phyloP scores from a whole-genome alignment of 2,329 filamentous ascomycete species.

The Venturia pyrina region DNA sequence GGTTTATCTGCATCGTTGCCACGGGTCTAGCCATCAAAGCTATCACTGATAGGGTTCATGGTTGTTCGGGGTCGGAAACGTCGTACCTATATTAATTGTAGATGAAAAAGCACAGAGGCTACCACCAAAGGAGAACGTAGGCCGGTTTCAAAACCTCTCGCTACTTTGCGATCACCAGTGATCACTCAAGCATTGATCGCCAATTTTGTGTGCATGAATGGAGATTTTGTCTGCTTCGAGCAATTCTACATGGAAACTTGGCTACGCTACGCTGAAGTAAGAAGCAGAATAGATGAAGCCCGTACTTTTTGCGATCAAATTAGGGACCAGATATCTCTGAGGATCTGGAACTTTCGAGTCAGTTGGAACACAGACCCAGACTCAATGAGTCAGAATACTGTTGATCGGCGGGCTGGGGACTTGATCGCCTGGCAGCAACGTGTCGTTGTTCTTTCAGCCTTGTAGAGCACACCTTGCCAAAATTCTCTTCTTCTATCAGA shows the following conservation, averaged over 20 bases:
- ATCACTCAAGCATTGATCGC: background rate
- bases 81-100: conserved; percentile 1
- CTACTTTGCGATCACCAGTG: background rate
- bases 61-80: background rate
- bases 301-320: background rate
- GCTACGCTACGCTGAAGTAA: background rate
- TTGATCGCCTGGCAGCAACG: too few species aligned
- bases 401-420: background rate
- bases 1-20: background rate
- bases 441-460: background rate
- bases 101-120: background rate
- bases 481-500: background rate
- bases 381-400: background rate
- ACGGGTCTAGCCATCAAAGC: background rate
- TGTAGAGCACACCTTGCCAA: background rate
- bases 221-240: background rate
- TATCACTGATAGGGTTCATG: background rate
- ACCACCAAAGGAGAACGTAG: background rate
- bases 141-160: background rate
- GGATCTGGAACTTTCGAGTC: background rate
- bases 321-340: background rate
- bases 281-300: background rate
- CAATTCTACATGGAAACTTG: background rate
- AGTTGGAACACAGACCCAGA: background rate
- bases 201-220: background rate